phyloP scores from a whole-genome alignment of 257 asterid genomes.

The Schizonepeta tenuifolia region DNA sequence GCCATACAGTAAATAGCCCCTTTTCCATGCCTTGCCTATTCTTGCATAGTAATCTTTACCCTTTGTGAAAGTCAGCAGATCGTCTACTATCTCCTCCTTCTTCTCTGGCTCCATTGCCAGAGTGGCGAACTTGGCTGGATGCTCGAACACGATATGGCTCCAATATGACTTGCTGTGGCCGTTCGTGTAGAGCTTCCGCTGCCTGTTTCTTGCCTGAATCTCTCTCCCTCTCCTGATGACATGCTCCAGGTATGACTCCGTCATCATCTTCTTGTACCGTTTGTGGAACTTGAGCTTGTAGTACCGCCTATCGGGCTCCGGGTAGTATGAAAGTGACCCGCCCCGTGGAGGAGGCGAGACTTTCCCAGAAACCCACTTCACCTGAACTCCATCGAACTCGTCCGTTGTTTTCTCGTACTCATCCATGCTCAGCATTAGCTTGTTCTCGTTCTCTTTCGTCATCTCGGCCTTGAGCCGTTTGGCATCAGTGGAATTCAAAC shows the following conservation, averaged over 20 bases:
- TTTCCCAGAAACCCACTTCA: constrained; percentile 47
- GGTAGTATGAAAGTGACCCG: constrained; percentile 8
- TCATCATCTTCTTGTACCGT: constrained; percentile 38
- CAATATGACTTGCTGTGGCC: constrained; percentile 37
- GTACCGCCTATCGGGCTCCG: constrained; percentile 40
- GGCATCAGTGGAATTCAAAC: constrained; percentile 38
- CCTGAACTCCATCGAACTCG: constrained; percentile 41
- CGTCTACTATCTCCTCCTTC: constrained; percentile 44
- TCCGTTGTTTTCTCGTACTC: constrained; percentile 45
- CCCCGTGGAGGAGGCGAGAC: constrained; percentile 5
- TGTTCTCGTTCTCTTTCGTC: constrained; percentile 32
- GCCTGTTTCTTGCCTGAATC: constrained; percentile 35
- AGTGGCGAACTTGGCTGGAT: constrained; percentile 46
- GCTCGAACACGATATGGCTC: constrained; percentile 44
- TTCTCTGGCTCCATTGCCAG: constrained; percentile 42
- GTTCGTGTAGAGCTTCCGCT: constrained; percentile 43
- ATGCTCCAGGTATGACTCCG: constrained; percentile 39
- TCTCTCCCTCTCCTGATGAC: constrained; percentile 39
- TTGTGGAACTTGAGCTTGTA: constrained; percentile 43
- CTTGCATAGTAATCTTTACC: constrained; percentile 46
- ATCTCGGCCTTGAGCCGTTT: constrained; percentile 56
- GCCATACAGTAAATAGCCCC: constrained; percentile 46
- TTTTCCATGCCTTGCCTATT: constrained; percentile 52
- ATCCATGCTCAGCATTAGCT: constrained; percentile 56
- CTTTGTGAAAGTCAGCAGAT: constrained; percentile 38